Evolutionary conservation across 495 filamentous ascomycete species (phyloP).

Genomic region (Hypoxylon rickii): DNA sequence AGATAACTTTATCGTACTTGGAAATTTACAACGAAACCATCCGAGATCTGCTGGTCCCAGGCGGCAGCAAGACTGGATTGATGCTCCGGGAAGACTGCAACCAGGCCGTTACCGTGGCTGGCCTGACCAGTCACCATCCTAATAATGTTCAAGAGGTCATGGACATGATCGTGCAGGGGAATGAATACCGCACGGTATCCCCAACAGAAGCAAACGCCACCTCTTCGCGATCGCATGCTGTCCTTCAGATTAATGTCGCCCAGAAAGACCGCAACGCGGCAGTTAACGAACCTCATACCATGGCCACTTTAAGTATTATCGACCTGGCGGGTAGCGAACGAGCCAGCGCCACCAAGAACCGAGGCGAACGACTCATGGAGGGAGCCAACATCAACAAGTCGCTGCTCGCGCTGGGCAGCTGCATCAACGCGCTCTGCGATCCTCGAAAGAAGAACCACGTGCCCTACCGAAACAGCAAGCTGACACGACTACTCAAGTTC

Average conservation of each 20-base stretch:
- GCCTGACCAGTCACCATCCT: conserved; percentile 89
- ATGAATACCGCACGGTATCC: conserved; percentile 93
- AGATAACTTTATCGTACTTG: conserved; percentile 91
- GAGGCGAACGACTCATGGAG: conserved; percentile 88
- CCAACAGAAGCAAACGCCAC: conserved; percentile 98
- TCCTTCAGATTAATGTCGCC: conserved; percentile 94
- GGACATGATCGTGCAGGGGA: conserved; percentile 98
- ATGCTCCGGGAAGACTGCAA: conserved; percentile 96
- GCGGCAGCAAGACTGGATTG: conserved; percentile 81
- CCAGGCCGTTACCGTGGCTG: conserved; percentile 89
- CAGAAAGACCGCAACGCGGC: conserved; percentile 93
- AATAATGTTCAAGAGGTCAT: conserved; percentile 88
- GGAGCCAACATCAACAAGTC: conserved; percentile 99
- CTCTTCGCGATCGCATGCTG: conserved; percentile 97
- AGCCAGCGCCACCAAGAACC: conserved; percentile 94
- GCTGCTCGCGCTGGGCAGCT: conserved; percentile 90
- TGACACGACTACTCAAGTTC: conserved; percentile 95
- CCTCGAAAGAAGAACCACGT: conserved; percentile 90
- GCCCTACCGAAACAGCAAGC: conserved; percentile 96
- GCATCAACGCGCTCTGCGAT: conserved; percentile 98
- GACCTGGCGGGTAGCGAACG: conserved; percentile 96
- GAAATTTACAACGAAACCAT: conserved; percentile 99
- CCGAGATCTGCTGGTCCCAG: conserved; percentile 86
- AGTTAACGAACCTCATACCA: conserved; percentile 92
- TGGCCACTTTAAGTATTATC: conserved; percentile 98